phyloP scores from a whole-genome alignment of 192 early-diverging fungal genomes.

The Mortierella antarctica region DNA sequence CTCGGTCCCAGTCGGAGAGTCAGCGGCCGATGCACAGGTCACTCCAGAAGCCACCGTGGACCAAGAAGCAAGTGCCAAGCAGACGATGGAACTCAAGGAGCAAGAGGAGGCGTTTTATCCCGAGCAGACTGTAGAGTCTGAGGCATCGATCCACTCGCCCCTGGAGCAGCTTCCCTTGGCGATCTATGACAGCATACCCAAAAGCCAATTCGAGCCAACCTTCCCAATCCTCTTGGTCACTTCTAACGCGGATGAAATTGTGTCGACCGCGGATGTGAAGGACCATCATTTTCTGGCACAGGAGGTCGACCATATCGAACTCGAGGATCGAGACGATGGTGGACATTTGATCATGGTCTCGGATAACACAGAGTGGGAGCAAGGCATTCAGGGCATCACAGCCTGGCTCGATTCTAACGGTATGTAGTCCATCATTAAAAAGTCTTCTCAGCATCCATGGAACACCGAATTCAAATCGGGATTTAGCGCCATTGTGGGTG shows the following conservation, averaged over 20 bases:
- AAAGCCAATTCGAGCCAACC: constrained; percentile 32
- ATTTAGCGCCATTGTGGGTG: background rate
- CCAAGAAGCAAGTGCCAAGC: no score
- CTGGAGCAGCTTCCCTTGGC: constrained; percentile 41
- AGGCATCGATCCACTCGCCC: constrained; percentile 39
- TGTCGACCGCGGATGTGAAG: constrained; percentile 47
- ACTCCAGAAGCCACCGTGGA: background rate
- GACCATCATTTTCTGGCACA: constrained; percentile 23
- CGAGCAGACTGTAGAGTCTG: constrained; percentile 33
- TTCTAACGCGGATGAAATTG: constrained; percentile 37
- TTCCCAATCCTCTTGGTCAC: constrained; percentile 49
- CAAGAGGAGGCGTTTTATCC: constrained; percentile 13
- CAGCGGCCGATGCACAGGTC: background rate
- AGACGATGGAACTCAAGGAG: no score
- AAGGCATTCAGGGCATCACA: constrained; percentile 48
- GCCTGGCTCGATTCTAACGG: constrained; percentile 51
- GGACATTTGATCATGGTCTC: constrained; percentile 53
- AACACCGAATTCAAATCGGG: no score
- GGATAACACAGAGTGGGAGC: constrained; percentile 50
- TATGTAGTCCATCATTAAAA: constrained; percentile 21
- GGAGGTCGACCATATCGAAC: constrained; percentile 49
- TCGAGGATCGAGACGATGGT: constrained; percentile 40
- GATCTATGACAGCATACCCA: constrained; percentile 38
- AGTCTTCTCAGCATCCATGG: no score
- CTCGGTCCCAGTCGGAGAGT: constrained; percentile 12